These are phyloP conservation scores for Cladosporium velox DNA, from an alignment of 2,329 filamentous ascomycete genomes.

Conservation along the genomic window DNA sequence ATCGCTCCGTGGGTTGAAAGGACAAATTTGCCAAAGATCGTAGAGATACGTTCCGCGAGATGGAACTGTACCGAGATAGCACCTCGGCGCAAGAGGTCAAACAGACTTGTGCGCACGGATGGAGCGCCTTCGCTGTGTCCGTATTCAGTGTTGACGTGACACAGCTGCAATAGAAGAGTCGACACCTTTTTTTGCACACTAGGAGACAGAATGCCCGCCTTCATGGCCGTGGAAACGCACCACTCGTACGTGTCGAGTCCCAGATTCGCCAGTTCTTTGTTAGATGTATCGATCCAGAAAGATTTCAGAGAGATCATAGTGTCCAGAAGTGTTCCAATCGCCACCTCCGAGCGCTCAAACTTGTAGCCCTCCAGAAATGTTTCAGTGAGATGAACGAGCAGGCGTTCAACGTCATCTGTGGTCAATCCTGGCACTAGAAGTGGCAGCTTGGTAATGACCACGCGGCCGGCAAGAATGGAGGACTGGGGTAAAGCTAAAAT, in stretches of 20 bases:
- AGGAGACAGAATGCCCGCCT: constrained; percentile 69
- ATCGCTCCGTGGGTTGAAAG: constrained; percentile 80
- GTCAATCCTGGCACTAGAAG: constrained; percentile 30
- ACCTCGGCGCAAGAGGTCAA: constrained; percentile 68
- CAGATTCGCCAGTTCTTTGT: constrained; percentile 62
- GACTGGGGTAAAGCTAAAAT: constrained; percentile 28
- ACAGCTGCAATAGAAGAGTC: constrained; percentile 67
- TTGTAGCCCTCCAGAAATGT: constrained; percentile 56
- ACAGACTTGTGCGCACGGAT: constrained; percentile 69
- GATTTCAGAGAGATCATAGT: constrained; percentile 65
- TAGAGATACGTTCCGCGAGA: constrained; percentile 68
- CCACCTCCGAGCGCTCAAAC: constrained; percentile 73
- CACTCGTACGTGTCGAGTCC: constrained; percentile 78
- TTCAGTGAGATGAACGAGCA: constrained; percentile 53
- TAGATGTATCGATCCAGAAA: constrained; percentile 62
- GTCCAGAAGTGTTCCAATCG: constrained; percentile 67
- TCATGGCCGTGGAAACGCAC: constrained; percentile 68
- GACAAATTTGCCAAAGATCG: constrained; percentile 79
- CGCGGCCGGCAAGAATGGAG: constrained; percentile 30
- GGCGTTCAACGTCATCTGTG: constrained; percentile 41
- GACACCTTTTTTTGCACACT: constrained; percentile 68
- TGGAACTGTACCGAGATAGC: constrained; percentile 73
- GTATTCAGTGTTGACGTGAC: constrained; percentile 68
- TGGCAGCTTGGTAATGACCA: constrained; percentile 29
- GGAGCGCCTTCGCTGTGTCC: constrained; percentile 56